Evolutionary conservation across 345 rosid genomes (phyloP).

Genomic region (Eucalyptus sp.): DNA sequence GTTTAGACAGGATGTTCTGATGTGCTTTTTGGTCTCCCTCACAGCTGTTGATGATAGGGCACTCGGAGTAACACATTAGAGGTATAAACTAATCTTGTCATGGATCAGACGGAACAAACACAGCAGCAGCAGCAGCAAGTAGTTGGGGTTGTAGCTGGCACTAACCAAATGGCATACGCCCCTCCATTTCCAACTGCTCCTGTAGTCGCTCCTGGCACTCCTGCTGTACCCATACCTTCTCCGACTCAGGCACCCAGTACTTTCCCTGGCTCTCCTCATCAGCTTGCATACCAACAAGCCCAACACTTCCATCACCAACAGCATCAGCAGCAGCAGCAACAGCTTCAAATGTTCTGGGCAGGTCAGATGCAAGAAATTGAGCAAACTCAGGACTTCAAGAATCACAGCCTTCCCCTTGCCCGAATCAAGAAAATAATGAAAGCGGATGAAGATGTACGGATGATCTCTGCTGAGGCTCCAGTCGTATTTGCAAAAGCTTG

Average conservation of each 20-base stretch:
- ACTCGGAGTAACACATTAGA: neutral
- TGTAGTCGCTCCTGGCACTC: conserved; percentile 34
- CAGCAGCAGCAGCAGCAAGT: conserved; percentile 22
- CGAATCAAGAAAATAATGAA: conserved; percentile 37
- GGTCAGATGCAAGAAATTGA: conserved; percentile 32
- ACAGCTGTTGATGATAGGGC: conserved; percentile 7
- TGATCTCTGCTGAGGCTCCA: conserved; percentile 42
- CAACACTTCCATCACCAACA: conserved; percentile 32
- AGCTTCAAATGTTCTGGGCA: conserved; percentile 29
- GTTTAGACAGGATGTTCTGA: neutral
- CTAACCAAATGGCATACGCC: conserved; percentile 32
- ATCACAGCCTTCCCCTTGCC: conserved; percentile 29
- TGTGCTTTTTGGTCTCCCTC: neutral
- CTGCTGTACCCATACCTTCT: conserved; percentile 21
- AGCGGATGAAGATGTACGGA: conserved; percentile 33
- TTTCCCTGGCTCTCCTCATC: conserved; percentile 13
- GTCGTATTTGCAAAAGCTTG: conserved; percentile 31
- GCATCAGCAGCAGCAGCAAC: conserved; percentile 33
- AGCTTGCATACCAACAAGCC: conserved; percentile 25
- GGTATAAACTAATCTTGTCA: neutral
- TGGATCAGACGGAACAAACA: conserved; percentile 48
- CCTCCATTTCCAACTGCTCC: conserved; percentile 35
- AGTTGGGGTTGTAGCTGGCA: conserved; percentile 28
- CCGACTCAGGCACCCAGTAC: conserved; percentile 7
- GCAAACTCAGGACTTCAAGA: conserved; percentile 22